A percentile compares a stretch with the other conserved stretches of the same genome.
These are phyloP conservation scores for Yarrowia galli DNA, from an alignment of 1,139 yeast genomes.

Conservation along the genomic window DNA sequence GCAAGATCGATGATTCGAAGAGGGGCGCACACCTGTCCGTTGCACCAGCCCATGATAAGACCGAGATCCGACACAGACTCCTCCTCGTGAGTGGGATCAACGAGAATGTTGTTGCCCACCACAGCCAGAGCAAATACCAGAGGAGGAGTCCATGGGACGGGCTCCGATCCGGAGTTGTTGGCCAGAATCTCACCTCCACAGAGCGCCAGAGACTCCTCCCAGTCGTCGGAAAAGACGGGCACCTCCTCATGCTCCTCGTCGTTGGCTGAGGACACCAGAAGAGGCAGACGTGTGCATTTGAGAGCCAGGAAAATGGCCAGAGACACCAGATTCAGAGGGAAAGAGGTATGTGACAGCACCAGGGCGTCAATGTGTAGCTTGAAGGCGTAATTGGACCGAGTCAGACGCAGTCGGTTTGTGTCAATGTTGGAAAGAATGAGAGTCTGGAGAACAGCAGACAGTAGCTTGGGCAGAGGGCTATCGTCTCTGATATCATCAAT, in stretches of 20 bases:
- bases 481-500: conserved; percentile 53
- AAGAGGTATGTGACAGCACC: conserved; percentile 69
- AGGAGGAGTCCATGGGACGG: conserved; percentile 66
- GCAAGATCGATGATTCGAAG: conserved; percentile 46
- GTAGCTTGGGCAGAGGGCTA: conserved; percentile 50
- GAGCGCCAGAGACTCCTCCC: conserved; percentile 65
- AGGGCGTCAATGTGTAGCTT: conserved; percentile 81
- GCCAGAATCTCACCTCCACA: conserved; percentile 48
- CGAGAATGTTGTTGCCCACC: conserved; percentile 69
- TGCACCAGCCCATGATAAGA: conserved; percentile 67
- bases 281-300: conserved; percentile 77
- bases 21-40: conserved; percentile 64
- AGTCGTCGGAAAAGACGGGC: conserved; percentile 90
- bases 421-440: conserved; percentile 51
- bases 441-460: conserved; percentile 55
- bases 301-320: conserved; percentile 82
- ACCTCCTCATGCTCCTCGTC: conserved; percentile 71
- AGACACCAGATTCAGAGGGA: conserved; percentile 81
- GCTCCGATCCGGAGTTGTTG: conserved; percentile 32
- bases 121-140: conserved; percentile 76
- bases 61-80: conserved; percentile 89
- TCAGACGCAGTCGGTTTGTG: conserved; percentile 64
- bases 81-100: conserved; percentile 86
- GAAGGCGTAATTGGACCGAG: conserved; percentile 71
- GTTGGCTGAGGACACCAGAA: conserved; percentile 67